Evolutionary conservation across 169 alveolate species (phyloP).

Genomic region (Blepharisma undulans): DNA sequence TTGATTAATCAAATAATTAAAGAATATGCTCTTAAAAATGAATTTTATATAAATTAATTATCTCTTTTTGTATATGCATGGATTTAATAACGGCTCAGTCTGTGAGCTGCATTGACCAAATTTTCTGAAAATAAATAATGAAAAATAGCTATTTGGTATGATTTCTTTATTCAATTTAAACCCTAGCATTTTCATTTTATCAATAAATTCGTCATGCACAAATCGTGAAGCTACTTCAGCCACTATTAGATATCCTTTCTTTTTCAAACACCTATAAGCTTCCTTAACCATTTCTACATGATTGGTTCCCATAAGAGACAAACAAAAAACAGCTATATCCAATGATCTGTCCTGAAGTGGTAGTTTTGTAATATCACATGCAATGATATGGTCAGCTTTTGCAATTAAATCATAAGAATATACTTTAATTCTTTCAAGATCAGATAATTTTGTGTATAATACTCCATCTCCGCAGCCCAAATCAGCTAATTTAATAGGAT

Average conservation of each 20-base stretch:
- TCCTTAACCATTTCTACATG: conserved; percentile 62
- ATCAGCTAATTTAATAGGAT: conserved; percentile 60
- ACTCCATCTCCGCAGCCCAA: conserved; percentile 80
- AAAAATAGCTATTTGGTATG: not conserved
- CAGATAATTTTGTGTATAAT: conserved; percentile 50
- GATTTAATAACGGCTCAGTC: not conserved
- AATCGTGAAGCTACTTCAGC: conserved; percentile 75
- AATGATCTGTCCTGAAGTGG: conserved; percentile 53
- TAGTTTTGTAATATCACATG: conserved; percentile 47
- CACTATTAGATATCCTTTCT: conserved; percentile 59
- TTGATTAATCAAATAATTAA: too few species aligned
- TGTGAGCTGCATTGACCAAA: not conserved
- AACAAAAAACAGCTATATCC: conserved; percentile 68
- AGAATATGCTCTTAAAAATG: too few species aligned
- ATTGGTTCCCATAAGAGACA: conserved; percentile 75
- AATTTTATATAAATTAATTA: not conserved
- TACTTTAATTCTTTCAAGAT: conserved; percentile 42
- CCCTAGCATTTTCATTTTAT: conserved; percentile 43
- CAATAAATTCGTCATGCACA: conserved; percentile 46
- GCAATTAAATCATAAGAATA: conserved; percentile 69
- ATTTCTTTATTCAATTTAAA: conserved; percentile 31
- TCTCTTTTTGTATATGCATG: conserved; percentile 6
- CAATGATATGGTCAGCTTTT: conserved; percentile 46
- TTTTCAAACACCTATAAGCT: conserved; percentile 65
- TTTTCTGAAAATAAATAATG: not conserved